phyloP scores from a whole-genome alignment of 257 asterid species.

The Solanum piurae region DNA sequence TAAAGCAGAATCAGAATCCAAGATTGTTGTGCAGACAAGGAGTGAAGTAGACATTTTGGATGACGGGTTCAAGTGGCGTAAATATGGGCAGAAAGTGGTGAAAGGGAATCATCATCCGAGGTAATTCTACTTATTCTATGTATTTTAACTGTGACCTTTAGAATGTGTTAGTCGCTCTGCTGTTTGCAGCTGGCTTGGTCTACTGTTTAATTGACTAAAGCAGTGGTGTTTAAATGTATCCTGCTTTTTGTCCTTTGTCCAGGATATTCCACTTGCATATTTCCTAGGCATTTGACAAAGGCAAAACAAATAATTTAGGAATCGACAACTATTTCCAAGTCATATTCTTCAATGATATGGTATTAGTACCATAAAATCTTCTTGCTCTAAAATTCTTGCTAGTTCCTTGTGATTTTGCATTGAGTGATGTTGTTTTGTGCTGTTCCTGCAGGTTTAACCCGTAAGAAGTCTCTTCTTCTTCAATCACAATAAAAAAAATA shows the following conservation, averaged over 20 bases:
- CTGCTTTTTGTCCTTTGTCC: neutral
- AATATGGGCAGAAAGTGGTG: slow-evolving; percentile 90
- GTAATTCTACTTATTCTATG: slow-evolving; percentile 12
- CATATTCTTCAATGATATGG: neutral
- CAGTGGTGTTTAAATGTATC: neutral
- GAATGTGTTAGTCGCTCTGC: neutral
- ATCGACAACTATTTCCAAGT: neutral
- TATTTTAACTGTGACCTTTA: neutral
- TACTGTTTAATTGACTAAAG: neutral
- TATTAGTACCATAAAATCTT: neutral
- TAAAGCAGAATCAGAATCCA: slow-evolving; percentile 67
- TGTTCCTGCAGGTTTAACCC: neutral
- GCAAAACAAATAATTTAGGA: neutral
- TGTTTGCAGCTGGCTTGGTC: neutral
- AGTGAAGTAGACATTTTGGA: slow-evolving; percentile 92
- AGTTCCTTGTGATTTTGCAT: neutral
- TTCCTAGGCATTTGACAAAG: neutral
- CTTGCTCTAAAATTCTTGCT: neutral
- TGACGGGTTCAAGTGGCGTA: slow-evolving; percentile 93
- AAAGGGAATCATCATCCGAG: slow-evolving; percentile 94
- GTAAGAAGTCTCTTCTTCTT: neutral
- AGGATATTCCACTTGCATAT: neutral
- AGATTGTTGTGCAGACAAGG: slow-evolving; percentile 87
- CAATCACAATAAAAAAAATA: neutral
- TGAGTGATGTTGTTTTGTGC: neutral